Base-by-base conservation (phyloP, 2,329 filamentous ascomycete species). In the Hyphodiscus sp. region DNA sequence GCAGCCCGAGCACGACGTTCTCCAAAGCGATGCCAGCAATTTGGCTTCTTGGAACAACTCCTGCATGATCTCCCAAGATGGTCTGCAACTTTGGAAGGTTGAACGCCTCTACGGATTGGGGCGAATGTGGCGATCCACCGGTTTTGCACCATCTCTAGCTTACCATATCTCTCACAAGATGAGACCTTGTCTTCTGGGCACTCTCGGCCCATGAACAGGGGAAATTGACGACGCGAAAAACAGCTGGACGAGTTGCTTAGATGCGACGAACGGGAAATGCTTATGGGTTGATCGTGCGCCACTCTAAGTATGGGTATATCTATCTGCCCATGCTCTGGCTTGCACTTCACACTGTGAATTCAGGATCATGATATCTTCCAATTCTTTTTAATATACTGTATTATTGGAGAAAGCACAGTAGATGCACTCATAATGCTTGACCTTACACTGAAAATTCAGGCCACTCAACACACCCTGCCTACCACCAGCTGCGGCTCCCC, bases 401-500 rank as follows among this genome's bases (percentile, higher is more conserved):
- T 38, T 38, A 2, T 38, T 38, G 5, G 33, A 38, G 33, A n/a
- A 38, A 13, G 33, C 11, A n/a, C 10, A 44, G 33, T 4, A 45
- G 43, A 45, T 26, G 19, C 33, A 10, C 33, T 38, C 33, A 38
- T 4, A 38, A 38, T 38, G 33, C 2, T 38, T 38, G 33, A 38
- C 33, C 33, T 10, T 38, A 20, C 33, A 47, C 49, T 52, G 52
- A 48, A 45, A 52, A 43, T 41, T 52, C 53, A 55, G 53, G 53
- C 53, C 49, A 42, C 43, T 41, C 30, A 43, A 53, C 47, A 53
- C 50, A 47, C n/a, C 11, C 23, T 29, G 47, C 47, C 33, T 18
- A 49, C 38, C 2, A 10, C 29, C 13, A 47, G 26, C 41, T 54
- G 44, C 51, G 51, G 47, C 18, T 50, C 54, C 47, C 54, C 54